Conservation (phyloP, 441 rosid genomes). For the Kokia cookei region DNA sequence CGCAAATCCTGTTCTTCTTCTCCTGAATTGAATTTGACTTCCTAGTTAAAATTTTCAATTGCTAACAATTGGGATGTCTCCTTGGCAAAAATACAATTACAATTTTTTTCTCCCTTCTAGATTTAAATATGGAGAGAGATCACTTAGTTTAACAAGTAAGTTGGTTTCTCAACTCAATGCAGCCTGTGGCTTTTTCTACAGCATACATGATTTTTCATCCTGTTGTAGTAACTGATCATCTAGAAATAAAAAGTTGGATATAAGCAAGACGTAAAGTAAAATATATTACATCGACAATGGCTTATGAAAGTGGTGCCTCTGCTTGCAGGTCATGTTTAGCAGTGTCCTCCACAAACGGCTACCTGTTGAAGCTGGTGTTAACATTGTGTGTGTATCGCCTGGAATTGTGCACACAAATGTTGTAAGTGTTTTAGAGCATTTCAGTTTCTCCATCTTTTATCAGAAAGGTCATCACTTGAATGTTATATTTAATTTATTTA, state of each 20-base stretch:
- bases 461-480: background rate
- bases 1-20: background rate
- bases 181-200: background rate
- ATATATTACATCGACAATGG: conserved; percentile 4
- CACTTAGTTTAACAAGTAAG: background rate
- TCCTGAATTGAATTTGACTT: background rate
- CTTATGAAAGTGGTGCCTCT: conserved; percentile 11
- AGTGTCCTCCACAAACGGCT: conserved; percentile 75
- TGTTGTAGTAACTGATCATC: background rate
- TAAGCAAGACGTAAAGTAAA: background rate
- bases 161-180: background rate
- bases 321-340: conserved; percentile 88
- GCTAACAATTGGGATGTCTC: background rate
- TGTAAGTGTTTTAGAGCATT: conserved; percentile 49
- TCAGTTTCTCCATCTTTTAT: conserved; percentile 3
- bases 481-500: background rate
- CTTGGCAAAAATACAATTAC: background rate
- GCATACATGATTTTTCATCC: background rate
- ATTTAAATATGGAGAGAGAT: background rate
- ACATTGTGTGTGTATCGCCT: conserved; percentile 77
- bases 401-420: conserved; percentile 92
- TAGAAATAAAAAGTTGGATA: background rate
- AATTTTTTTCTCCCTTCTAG: background rate
- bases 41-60: background rate
- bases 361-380: conserved; percentile 91